Conservation (phyloP, 108 stramenopile genomes). For the Fragilaria crotonensis region DNA sequence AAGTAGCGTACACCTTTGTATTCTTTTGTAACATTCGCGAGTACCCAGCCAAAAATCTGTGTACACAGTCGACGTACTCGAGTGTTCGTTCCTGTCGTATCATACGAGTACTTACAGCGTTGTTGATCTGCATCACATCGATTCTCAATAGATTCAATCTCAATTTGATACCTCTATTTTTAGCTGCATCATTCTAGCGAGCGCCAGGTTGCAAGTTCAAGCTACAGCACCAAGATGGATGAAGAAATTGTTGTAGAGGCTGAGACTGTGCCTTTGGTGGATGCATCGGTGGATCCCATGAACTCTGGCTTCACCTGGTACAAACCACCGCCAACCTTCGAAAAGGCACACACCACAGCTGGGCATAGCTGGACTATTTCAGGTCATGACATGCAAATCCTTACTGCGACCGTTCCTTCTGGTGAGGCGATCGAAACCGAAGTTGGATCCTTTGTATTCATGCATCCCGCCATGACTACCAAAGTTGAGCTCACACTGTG, state of each 20-base stretch:
- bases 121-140: no score
- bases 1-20: no score
- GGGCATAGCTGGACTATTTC: constrained; percentile 33
- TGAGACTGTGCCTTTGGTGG: not conserved
- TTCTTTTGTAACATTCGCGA: no score
- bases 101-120: no score
- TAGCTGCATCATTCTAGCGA: no score
- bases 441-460: constrained; percentile 41
- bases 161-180: no score
- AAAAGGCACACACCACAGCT: constrained; percentile 16
- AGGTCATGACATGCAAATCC: constrained; percentile 41
- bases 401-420: constrained; percentile 30
- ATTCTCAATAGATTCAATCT: no score
- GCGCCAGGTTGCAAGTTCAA: no score
- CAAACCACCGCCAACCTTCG: constrained; percentile 23
- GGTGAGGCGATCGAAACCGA: constrained; percentile 26
- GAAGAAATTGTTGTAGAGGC: not conserved
- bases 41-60: no score
- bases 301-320: constrained; percentile 33
- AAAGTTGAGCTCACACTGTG: constrained; percentile 31
- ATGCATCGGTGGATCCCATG: constrained; percentile 20
- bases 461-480: constrained; percentile 33
- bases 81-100: no score
- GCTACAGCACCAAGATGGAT: no score
- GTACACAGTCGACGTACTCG: no score